Percentiles rank a stretch among this genome's conserved stretches.
phyloP scores from a whole-genome alignment of 805 yeast species.

The Wickerhamomyces rabaulensis region DNA sequence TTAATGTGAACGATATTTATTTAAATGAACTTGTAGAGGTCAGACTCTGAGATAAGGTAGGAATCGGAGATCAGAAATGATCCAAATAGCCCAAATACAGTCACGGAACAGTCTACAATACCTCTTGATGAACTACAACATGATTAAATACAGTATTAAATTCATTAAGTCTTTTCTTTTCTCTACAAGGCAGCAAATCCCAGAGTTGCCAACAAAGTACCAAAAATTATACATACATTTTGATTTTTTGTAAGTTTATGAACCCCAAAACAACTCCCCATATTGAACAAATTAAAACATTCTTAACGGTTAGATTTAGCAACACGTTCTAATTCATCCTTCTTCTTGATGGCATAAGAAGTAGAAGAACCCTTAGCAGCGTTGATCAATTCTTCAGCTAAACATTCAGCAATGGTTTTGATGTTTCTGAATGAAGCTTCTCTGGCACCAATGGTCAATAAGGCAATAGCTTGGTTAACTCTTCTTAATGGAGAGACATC shows the following conservation, averaged over 20 bases:
- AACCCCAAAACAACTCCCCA: slow-evolving; percentile 12
- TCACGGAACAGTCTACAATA: neutral
- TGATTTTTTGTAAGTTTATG: slow-evolving; percentile 13
- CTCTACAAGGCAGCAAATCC: neutral
- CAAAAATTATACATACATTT: slow-evolving; percentile 15
- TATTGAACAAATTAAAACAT: slow-evolving; percentile 15
- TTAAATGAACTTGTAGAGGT: too few species aligned
- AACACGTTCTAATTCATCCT: slow-evolving; percentile 99
- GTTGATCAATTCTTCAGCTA: slow-evolving; percentile 99
- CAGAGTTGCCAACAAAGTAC: neutral
- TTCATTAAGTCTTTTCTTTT: neutral
- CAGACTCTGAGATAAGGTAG: too few species aligned
- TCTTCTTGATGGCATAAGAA: slow-evolving; percentile 99
- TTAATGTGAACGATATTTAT: neutral
- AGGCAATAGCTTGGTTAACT: slow-evolving; percentile 98
- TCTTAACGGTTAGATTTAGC: slow-evolving; percentile 99
- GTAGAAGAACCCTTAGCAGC: slow-evolving; percentile 99
- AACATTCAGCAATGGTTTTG: slow-evolving; percentile 99
- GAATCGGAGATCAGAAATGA: too few species aligned
- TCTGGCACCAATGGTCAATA: slow-evolving; percentile 99
- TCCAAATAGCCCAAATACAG: too few species aligned
- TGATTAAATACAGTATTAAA: neutral
- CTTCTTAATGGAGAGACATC: slow-evolving; percentile 99
- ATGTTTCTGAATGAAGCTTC: slow-evolving; percentile 99
- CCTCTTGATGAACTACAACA: neutral